Base-by-base conservation (phyloP, 257 asterid genomes). In the Echium plantagineum region DNA sequence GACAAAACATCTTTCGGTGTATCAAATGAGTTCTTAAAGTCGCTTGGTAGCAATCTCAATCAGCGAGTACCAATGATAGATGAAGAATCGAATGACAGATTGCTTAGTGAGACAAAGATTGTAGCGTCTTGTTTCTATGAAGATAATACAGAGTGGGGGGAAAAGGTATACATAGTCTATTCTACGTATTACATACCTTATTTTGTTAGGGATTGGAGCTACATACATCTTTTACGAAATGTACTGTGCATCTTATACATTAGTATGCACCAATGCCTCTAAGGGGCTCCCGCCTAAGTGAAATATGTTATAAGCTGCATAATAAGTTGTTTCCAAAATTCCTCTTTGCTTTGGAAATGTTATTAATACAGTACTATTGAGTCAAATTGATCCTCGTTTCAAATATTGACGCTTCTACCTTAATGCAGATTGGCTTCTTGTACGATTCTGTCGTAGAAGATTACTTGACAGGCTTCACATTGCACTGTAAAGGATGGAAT, bases 401-500 rank as follows among this genome's bases (percentile, higher is more conserved):
- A 12, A 35, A 35, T 7, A 35, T 7, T 7, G 46, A 35, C 12
- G 6, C 9, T n/a, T 19, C 51, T n/a, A 51, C 18, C 13, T 7
- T 21, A 1, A n/a, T 67, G 73, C 77, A 81, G 91, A 76, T 83
- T 13, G 91, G 91, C 12, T 80, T 71, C 67, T n/a, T 47, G 68
- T 78, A 81, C 32, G 63, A 65, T 22, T 58, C 82, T 10, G 83
- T 81, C 26, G 77, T 71, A 57, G 90, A 83, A 63, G 90, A 83
- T 57, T 57, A 63, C 70, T 70, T 74, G 16, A 80, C 90, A 38
- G 66, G 80, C 53, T 67, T 79, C 21, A 59, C 65, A n/a, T 54
- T 80, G 60, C 87, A 80, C 68, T 74, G 87, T 60, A 69, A 48
- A 59, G 90, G 90, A 17, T 81, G 90, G 87, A 83, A 13, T 74